A percentile compares a stretch with the other conserved stretches of the same genome.
Conservation (phyloP, 192 early-diverging fungal species). For the Phycomyces blakesleeanus region DNA sequence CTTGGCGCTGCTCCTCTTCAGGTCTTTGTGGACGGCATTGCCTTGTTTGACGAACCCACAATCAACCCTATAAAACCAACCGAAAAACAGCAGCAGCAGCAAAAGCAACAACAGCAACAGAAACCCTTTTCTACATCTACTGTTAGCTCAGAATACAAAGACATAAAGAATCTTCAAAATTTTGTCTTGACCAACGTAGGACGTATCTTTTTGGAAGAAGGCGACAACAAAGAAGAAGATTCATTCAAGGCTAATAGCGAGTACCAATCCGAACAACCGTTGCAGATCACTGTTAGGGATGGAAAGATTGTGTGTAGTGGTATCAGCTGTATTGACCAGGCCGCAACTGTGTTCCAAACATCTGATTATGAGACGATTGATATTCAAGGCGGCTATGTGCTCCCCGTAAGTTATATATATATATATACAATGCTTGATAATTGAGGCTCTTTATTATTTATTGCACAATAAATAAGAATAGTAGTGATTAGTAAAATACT, state of each 20-base stretch:
- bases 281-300: constrained; percentile 34
- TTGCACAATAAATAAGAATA: too few species aligned
- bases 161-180: background rate
- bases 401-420: constrained; percentile 54
- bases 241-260: background rate
- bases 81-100: background rate
- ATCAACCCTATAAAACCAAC: constrained; percentile 10
- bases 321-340: constrained; percentile 14
- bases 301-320: constrained; percentile 54
- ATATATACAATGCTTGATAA: too few species aligned
- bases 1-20: constrained; percentile 70
- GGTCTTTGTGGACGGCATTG: constrained; percentile 71
- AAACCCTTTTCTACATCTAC: constrained; percentile 2
- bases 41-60: constrained; percentile 46
- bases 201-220: constrained; percentile 21
- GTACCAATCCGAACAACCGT: background rate
- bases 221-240: too few species aligned
- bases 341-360: background rate
- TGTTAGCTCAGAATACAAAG: background rate
- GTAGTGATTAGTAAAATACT: too few species aligned
- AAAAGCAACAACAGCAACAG: constrained; percentile 29
- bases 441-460: too few species aligned
- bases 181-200: constrained; percentile 19
- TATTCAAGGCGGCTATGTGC: constrained; percentile 54
- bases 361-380: constrained; percentile 36